Evolutionary conservation across 225 moss, liverwort and hornwort genomes (phyloP), one percentile per base, ranked within the genome.

Genomic region (Pseudisothecium myosuroides): DNA sequence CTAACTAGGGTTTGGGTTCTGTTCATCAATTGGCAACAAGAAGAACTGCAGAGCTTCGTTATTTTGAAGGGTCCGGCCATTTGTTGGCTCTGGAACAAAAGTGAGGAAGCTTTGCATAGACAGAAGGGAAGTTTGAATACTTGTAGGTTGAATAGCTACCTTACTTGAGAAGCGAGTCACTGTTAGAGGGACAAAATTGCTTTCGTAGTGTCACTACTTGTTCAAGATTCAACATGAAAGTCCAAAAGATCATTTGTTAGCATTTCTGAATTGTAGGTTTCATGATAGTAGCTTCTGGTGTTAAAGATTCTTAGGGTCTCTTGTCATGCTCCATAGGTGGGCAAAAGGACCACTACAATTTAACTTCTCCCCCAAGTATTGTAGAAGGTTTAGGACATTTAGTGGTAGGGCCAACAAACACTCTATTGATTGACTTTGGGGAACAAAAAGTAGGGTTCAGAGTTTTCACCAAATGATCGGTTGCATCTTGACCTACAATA

Each of bases 181-280:
- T 20, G 20, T 6, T 67, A 20, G 20, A n/a, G 21, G 21, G 21
- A 67, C 12, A 22, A 67, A 22, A n/a, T n/a, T n/a, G 21, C 0
- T n/a, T 7, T 68, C 0, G 3, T 68, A n/a, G 4, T 66, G 36
- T 12, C 12, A 23, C 0, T 36, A 1, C 7, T n/a, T 23, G 23
- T n/a, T 69, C 12, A 39, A 39, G 7, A 13, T 24, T 0, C 0
- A 37, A 1, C 0, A 24, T 69, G 4, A 3, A 26, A 72, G 27
- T 72, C 9, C 3, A 72, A 0, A 17, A 9, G 16, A 27, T 71
- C 43, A 43, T 43, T 0, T 4, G 0, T 27, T 72, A 27, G 27
- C 12, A 43, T 72, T 43, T 28, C 7, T 71, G 26, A 71, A 71
- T 71, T 26, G 14, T 26, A 71, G 9, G 9, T 41, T 41, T 41